phyloP scores from a whole-genome alignment of 1,284 basidiomycete genomes.

The Mrakiaceae sp. region DNA sequence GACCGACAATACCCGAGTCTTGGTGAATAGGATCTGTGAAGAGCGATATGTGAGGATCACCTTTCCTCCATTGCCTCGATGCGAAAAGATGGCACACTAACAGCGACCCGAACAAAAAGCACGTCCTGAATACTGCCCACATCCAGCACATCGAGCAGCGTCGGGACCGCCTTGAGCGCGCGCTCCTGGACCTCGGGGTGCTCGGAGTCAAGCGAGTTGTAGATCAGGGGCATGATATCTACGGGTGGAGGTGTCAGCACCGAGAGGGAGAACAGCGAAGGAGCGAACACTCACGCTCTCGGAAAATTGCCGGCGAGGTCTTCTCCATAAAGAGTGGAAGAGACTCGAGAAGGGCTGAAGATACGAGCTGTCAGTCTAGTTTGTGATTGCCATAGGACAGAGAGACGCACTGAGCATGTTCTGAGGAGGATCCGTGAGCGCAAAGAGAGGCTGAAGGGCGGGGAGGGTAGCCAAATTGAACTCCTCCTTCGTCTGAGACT shows the following conservation, averaged over 20 bases:
- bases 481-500: slow-evolving; percentile 61
- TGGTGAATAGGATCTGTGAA: slow-evolving; percentile 68
- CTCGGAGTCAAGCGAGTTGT: slow-evolving; percentile 88
- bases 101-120: slow-evolving; percentile 75
- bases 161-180: slow-evolving; percentile 72
- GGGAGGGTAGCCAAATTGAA: slow-evolving; percentile 75
- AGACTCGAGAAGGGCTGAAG: slow-evolving; percentile 64
- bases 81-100: slow-evolving; percentile 35
- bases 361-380: not conserved
- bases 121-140: slow-evolving; percentile 81
- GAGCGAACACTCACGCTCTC: slow-evolving; percentile 57
- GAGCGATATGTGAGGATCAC: not conserved
- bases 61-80: not conserved
- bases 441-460: slow-evolving; percentile 80
- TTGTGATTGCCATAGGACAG: not conserved
- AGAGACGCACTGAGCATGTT: slow-evolving; percentile 61
- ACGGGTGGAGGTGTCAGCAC: slow-evolving; percentile 1
- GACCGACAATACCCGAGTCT: slow-evolving; percentile 68
- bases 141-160: slow-evolving; percentile 83
- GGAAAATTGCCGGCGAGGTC: slow-evolving; percentile 72
- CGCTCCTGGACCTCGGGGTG: slow-evolving; percentile 84
- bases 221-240: slow-evolving; percentile 91
- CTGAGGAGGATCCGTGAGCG: slow-evolving; percentile 88
- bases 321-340: slow-evolving; percentile 78
- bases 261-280: slow-evolving; percentile 14